Conservation (phyloP, 148 eudicot species). For the Fallopia convolvulus region DNA sequence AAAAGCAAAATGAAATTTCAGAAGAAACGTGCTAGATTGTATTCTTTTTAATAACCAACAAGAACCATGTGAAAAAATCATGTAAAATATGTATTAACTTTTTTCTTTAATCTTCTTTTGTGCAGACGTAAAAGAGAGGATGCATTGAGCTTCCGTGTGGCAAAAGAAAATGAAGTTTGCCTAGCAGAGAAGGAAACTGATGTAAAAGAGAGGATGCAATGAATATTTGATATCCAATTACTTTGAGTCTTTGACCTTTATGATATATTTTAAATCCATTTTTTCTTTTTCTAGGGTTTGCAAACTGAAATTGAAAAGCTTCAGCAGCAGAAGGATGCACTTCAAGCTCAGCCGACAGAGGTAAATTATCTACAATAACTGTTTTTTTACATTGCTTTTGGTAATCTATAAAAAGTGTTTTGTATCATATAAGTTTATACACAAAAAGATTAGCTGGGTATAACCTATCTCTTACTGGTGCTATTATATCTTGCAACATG, state of each 20-base stretch:
- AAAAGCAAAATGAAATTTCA: not conserved
- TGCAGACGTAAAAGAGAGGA: slow-evolving; percentile 41
- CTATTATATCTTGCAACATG: not conserved
- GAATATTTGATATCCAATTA: not conserved
- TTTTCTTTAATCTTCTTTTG: not conserved
- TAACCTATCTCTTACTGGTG: too few species aligned
- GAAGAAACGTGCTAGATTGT: not conserved
- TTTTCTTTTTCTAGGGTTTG: slow-evolving; percentile 27
- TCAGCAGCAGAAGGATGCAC: slow-evolving; percentile 34
- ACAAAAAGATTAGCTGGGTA: not conserved
- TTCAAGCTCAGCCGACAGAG: slow-evolving; percentile 33
- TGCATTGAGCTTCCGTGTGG: slow-evolving; percentile 29
- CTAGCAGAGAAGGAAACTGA: slow-evolving; percentile 39
- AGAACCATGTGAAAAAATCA: not conserved
- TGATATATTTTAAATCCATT: not conserved
- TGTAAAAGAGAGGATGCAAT: too few species aligned
- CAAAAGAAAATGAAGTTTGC: slow-evolving; percentile 28
- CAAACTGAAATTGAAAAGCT: slow-evolving; percentile 30
- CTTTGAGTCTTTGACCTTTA: not conserved
- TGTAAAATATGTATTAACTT: not conserved
- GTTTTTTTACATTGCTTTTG: not conserved
- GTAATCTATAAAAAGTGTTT: not conserved
- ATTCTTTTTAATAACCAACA: not conserved
- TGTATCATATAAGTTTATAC: not conserved
- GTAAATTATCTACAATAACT: slow-evolving; percentile 15